A percentile compares a stretch with the other conserved stretches of the same genome.
Evolutionary conservation across 768 basidiomycete species (phyloP).

Genomic region (Mycena leptocephala): DNA sequence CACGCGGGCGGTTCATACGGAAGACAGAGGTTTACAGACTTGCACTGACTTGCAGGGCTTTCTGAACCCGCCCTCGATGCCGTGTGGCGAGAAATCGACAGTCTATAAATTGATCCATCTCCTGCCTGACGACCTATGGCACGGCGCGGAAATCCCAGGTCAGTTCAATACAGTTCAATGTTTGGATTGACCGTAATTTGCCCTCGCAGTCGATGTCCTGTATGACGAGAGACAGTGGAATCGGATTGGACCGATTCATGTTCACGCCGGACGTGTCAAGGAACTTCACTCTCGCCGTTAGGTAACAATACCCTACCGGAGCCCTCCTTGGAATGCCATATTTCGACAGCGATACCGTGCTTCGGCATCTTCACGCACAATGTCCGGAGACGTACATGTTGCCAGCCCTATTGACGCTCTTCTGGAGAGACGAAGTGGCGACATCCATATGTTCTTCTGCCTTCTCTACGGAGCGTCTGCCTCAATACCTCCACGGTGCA

Average conservation of each 20-base stretch:
- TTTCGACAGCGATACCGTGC: not conserved
- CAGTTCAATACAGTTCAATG: not conserved
- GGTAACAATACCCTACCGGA: too few species aligned
- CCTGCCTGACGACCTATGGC: not conserved
- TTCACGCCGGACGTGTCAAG: not conserved
- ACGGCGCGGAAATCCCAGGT: not conserved
- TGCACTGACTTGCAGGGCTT: slow-evolving; percentile 7
- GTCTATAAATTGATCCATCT: not conserved
- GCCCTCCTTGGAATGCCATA: not conserved
- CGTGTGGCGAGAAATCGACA: not conserved
- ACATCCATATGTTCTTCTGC: not conserved
- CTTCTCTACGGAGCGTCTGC: not conserved
- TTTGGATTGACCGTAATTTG: not conserved
- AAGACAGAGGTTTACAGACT: not conserved
- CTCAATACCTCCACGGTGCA: not conserved
- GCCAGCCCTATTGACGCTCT: not conserved
- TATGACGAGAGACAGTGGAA: not conserved
- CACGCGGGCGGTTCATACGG: not conserved
- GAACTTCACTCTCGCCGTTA: not conserved
- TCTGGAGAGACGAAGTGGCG: not conserved
- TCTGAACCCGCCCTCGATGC: slow-evolving; percentile 1
- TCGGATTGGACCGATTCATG: not conserved
- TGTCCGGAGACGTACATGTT: not conserved
- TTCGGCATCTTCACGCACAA: not conserved
- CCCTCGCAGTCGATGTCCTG: not conserved